Conservation (phyloP, 495 filamentous ascomycete species). For the Halenospora varia region DNA sequence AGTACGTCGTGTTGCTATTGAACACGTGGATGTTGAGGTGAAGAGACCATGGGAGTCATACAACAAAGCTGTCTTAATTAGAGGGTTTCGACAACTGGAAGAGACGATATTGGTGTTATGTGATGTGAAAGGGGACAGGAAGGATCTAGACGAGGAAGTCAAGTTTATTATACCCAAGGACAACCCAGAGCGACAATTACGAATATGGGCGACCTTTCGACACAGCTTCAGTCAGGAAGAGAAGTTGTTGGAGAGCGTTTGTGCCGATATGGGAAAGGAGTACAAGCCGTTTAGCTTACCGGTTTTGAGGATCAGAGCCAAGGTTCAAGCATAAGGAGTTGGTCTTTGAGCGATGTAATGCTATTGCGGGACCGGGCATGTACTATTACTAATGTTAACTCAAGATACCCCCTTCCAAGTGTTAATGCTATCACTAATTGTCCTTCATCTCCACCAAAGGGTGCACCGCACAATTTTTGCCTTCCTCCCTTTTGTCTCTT, state of each 20-base stretch:
- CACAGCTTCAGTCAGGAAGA: slow-evolving; percentile 20
- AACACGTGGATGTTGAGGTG: slow-evolving; percentile 41
- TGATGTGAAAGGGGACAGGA: neutral
- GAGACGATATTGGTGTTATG: slow-evolving; percentile 35
- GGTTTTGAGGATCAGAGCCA: slow-evolving; percentile 6
- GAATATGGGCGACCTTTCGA: slow-evolving; percentile 20
- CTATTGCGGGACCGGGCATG: neutral
- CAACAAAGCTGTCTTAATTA: slow-evolving; percentile 43
- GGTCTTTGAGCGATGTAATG: neutral
- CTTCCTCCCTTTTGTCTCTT: too few species aligned
- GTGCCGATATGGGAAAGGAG: slow-evolving; percentile 9
- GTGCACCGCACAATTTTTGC: too few species aligned
- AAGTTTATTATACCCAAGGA: slow-evolving; percentile 9
- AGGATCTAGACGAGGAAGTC: slow-evolving; percentile 3
- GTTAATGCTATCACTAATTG: too few species aligned
- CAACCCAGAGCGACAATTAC: slow-evolving; percentile 14
- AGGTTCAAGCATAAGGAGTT: neutral
- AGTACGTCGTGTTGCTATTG: slow-evolving; percentile 35
- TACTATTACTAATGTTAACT: neutral
- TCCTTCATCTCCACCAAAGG: neutral
- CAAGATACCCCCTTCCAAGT: neutral
- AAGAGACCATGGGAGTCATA: slow-evolving; percentile 50
- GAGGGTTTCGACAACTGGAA: slow-evolving; percentile 36
- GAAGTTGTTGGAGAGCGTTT: slow-evolving; percentile 12
- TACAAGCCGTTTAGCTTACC: slow-evolving; percentile 17